These are phyloP conservation scores for Endocalyx cinctus DNA, from an alignment of 2,329 filamentous ascomycete genomes.

Conservation along the genomic window DNA sequence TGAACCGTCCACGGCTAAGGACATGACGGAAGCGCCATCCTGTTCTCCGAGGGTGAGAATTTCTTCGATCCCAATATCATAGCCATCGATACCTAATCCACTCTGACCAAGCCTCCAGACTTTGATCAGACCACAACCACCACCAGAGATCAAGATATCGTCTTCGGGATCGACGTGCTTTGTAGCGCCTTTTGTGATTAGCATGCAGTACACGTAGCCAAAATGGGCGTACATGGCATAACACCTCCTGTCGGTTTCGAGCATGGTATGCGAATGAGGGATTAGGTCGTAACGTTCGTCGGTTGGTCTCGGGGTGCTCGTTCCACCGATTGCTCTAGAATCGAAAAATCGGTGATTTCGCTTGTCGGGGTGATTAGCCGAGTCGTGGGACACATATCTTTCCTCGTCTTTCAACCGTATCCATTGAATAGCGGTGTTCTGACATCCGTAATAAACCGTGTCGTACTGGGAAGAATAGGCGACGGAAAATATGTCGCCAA, in stretches of 20 bases:
- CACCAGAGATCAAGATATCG: constrained; percentile 84
- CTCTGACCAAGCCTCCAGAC: constrained; percentile 68
- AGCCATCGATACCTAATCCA: constrained; percentile 44
- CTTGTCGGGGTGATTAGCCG: constrained; percentile 66
- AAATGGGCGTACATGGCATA: constrained; percentile 88
- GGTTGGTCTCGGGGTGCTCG: constrained; percentile 68
- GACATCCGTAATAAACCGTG: constrained; percentile 85
- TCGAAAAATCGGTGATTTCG: constrained; percentile 90
- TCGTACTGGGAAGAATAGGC: constrained; percentile 75
- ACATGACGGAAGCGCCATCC: constrained; percentile 63
- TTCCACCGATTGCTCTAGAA: constrained; percentile 78
- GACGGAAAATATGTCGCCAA: constrained; percentile 95
- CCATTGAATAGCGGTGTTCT: constrained; percentile 96
- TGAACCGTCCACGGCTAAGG: constrained; percentile 79
- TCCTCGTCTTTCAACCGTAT: constrained; percentile 65
- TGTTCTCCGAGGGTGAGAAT: constrained; percentile 61
- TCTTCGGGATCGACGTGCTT: constrained; percentile 65
- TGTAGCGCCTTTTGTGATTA: constrained; percentile 68
- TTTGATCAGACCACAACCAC: constrained; percentile 90
- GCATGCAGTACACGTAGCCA: constrained; percentile 96
- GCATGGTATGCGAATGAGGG: constrained; percentile 48
- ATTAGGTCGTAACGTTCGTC: constrained; percentile 54
- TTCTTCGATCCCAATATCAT: constrained; percentile 60
- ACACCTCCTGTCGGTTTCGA: constrained; percentile 78
- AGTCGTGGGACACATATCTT: constrained; percentile 55